A percentile compares a stretch with the other conserved stretches of the same genome.
Evolutionary conservation across 2,329 filamentous ascomycete species (phyloP).

Genomic region (Coccinonectria pachysandricola): DNA sequence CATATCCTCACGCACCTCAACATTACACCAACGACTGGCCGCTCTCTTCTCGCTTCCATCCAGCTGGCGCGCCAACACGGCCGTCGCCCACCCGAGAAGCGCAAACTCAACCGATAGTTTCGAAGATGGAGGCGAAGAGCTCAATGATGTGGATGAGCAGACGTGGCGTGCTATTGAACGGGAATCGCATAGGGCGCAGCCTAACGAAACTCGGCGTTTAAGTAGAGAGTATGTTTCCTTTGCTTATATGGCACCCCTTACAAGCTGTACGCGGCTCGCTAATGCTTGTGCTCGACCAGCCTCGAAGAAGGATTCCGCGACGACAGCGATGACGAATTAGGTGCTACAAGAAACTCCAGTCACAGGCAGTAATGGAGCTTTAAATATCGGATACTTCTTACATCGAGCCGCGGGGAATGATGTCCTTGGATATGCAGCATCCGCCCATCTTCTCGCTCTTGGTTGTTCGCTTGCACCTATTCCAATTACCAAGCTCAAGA

Average conservation of each 20-base stretch:
- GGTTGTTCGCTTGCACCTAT: too few species aligned
- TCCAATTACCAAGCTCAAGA: too few species aligned
- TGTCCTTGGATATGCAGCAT: too few species aligned
- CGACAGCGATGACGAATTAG: conserved; percentile 30
- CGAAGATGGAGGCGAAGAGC: conserved; percentile 55
- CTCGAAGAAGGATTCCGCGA: conserved; percentile 49
- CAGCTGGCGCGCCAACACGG: conserved; percentile 36
- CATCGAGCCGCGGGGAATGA: too few species aligned
- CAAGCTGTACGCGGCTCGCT: conserved; percentile 3
- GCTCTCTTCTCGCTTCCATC: conserved; percentile 29
- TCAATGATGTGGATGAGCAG: conserved; percentile 47
- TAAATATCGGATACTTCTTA: too few species aligned
- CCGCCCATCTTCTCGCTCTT: too few species aligned
- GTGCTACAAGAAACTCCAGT: too few species aligned
- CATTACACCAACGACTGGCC: conserved; percentile 41
- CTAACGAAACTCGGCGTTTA: conserved; percentile 49
- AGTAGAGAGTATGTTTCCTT: conserved; percentile 57
- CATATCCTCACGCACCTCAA: conserved; percentile 46
- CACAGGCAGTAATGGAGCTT: too few species aligned
- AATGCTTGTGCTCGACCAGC: conserved; percentile 19
- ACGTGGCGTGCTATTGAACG: conserved; percentile 31
- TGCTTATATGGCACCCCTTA: neutral
- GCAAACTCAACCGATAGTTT: conserved; percentile 37
- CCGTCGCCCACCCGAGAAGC: conserved; percentile 31
- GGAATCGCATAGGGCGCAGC: conserved; percentile 22